Evolutionary conservation across 1,139 yeast species (phyloP), one percentile per base, ranked within the genome.

Genomic region (Pichiaceae sp.): DNA sequence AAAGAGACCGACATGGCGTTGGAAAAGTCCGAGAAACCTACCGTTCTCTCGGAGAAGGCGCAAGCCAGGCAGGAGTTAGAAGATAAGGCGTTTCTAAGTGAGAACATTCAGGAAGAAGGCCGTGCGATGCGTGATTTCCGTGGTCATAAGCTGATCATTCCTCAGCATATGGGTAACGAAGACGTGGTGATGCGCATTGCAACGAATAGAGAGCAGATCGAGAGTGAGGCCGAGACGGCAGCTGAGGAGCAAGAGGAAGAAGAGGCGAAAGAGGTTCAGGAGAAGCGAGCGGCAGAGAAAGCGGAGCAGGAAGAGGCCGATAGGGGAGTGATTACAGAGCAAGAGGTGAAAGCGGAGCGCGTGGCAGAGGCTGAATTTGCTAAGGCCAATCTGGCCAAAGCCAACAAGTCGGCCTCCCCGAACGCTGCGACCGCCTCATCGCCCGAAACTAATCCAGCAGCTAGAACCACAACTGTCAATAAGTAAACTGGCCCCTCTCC

Each of bases 11-110:
- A 34, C 16, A 32, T 36, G 8, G 44, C 41, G 17, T 38, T 29
- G 26, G 19, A 45, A 57, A 4, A 48, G 47, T 27, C 42, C 16
- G 21, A 27, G 11, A 66, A 61, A 31, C 42, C 60, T 25, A 46
- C 56, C 45, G 58, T 58, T 36, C 50, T 60, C 24, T 54, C 56
- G 42, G 60, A 58, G 38, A 48, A 54, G 38, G 8, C 44, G 60
- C 17, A 63, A 54, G 65, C 59, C 36, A 59, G 62, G 33, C 53
- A 52, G 46, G 19, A 27, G 15, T 14, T 24, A 3, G 26, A 54
- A 55, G 43, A 61, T 57, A 37, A 48, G 54, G 37, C 7, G 43
- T 60, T 21, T 61, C 54, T 64, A 60, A 37, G 59, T 62, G 35
- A 54, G 51, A 36, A 45, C n/a, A 23, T 35, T 18, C 28, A 32